These are phyloP conservation scores for Diaporthe batatas DNA, from an alignment of 2,329 filamentous ascomycete genomes.

Conservation along the genomic window DNA sequence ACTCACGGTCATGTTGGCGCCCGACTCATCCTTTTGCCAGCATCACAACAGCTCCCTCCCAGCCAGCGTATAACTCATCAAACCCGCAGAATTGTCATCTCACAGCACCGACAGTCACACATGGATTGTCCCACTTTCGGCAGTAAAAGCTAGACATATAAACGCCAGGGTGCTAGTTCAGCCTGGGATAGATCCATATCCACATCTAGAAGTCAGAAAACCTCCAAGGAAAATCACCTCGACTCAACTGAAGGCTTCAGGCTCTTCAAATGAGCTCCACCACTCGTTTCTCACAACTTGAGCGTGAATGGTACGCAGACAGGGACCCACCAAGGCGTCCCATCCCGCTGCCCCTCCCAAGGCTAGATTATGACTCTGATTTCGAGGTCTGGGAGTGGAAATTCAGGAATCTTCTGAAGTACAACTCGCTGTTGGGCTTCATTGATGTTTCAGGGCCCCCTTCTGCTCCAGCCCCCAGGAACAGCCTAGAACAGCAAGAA, in stretches of 20 bases:
- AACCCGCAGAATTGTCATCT: too few species aligned
- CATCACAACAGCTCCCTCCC: not conserved
- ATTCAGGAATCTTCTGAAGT: not conserved
- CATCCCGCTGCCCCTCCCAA: conserved; percentile 7
- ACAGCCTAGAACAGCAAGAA: not conserved
- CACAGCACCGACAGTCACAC: not conserved
- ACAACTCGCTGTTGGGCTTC: not conserved
- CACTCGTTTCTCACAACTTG: not conserved
- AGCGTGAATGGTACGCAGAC: not conserved
- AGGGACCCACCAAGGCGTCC: not conserved
- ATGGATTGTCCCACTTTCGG: not conserved
- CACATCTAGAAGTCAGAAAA: not conserved
- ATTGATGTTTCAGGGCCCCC: not conserved
- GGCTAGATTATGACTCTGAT: not conserved
- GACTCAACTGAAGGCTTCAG: not conserved
- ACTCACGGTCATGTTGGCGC: too few species aligned
- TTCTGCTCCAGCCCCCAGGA: not conserved
- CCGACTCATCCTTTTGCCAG: not conserved
- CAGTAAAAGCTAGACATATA: not conserved
- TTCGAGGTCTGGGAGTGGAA: conserved; percentile 2
- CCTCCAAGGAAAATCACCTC: not conserved
- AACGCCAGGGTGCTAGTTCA: not conserved
- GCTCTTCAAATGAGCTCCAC: not conserved
- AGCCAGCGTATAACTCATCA: too few species aligned
- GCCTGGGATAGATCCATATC: not conserved